A percentile compares a stretch with the other conserved stretches of the same genome.
Evolutionary conservation across 192 early-diverging fungal species (phyloP).

Genomic region (Spizellomyces punctatus): DNA sequence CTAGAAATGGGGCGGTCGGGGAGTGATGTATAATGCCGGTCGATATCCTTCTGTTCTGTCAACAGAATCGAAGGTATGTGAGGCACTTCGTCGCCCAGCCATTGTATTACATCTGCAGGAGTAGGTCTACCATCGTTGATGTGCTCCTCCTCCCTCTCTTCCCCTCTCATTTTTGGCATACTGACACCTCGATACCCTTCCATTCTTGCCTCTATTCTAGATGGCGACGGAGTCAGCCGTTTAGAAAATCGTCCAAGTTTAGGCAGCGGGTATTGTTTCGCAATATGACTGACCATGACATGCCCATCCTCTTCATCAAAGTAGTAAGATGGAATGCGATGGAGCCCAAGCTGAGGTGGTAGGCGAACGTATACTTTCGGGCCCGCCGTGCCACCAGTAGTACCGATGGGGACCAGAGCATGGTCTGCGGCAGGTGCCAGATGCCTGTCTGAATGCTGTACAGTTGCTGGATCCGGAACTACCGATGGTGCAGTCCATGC

Average conservation of each 20-base stretch:
- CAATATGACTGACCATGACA: slow-evolving; percentile 1
- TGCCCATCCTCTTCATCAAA: neutral
- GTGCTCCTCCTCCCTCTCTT: no score
- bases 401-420: neutral
- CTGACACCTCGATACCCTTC: no score
- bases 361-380: neutral
- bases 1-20: neutral
- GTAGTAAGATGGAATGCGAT: neutral
- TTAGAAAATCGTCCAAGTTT: neutral
- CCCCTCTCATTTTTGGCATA: no score
- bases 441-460: neutral
- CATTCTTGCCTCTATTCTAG: neutral
- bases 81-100: no score
- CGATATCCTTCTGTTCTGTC: no score
- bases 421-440: neutral
- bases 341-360: neutral
- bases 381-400: neutral
- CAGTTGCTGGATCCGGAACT: neutral
- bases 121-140: no score
- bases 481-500: neutral
- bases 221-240: slow-evolving; percentile 3
- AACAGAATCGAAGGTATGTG: no score
- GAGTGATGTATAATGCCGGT: neutral
- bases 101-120: no score
- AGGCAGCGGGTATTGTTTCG: neutral